Evolutionary conservation across 257 asterid species (phyloP).

Genomic region (Solanum pennellii): DNA sequence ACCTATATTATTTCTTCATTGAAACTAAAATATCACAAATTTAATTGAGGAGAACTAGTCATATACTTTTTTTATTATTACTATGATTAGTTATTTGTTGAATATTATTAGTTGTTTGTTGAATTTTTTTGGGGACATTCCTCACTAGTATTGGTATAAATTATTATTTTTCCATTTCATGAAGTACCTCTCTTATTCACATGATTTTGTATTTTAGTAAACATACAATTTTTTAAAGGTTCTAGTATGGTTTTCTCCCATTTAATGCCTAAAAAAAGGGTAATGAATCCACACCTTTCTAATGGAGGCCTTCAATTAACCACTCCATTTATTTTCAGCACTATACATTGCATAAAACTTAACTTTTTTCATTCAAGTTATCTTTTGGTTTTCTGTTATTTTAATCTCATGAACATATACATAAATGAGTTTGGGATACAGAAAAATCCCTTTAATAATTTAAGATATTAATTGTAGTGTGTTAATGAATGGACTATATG

Average conservation of each 20-base stretch:
- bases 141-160: too few species aligned
- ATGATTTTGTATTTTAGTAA: too few species aligned
- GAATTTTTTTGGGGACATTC: too few species aligned
- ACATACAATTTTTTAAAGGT: neutral
- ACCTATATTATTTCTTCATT: too few species aligned
- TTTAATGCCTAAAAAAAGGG: neutral
- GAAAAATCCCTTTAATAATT: neutral
- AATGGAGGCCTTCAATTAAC: neutral
- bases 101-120: too few species aligned
- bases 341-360: neutral
- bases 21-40: too few species aligned
- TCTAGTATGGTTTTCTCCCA: neutral
- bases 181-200: too few species aligned
- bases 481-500: neutral
- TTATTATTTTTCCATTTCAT: too few species aligned
- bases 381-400: neutral
- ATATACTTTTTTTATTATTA: too few species aligned
- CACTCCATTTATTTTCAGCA: neutral
- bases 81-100: too few species aligned
- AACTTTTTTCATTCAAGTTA: neutral
- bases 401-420: neutral
- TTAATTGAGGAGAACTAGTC: too few species aligned
- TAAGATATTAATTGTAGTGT: neutral
- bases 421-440: neutral
- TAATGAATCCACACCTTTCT: neutral